phyloP scores from a whole-genome alignment of 306 rosid genomes.

The Gillenia trifoliata region DNA sequence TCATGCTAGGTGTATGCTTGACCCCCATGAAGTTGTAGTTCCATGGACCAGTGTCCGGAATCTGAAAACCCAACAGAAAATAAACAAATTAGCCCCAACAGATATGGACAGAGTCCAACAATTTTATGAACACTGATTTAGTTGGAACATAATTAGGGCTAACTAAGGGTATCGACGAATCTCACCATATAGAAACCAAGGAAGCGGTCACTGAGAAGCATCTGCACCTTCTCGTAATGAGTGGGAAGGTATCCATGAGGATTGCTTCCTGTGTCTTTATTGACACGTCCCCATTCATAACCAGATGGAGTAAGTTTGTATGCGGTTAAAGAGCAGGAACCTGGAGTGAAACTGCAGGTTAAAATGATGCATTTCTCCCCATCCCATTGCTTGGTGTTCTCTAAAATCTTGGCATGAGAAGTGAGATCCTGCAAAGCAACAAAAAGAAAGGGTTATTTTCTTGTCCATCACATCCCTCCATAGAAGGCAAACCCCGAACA shows the following conservation, averaged over 20 bases:
- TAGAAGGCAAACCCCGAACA: not conserved
- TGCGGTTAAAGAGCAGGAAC: conserved; percentile 94
- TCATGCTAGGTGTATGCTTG: conserved; percentile 90
- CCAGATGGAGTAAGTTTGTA: conserved; percentile 96
- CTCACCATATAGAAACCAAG: conserved; percentile 97
- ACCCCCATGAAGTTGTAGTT: conserved; percentile 98
- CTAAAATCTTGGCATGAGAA: conserved; percentile 84
- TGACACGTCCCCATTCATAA: conserved; percentile 96
- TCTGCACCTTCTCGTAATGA: conserved; percentile 98
- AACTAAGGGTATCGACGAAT: not conserved
- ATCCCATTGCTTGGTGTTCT: conserved; percentile 98
- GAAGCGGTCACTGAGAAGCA: conserved; percentile 99
- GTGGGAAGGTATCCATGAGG: conserved; percentile 98
- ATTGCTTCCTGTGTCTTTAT: conserved; percentile 94
- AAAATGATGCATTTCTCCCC: conserved; percentile 90
- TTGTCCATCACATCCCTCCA: not conserved
- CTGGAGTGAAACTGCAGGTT: conserved; percentile 99
- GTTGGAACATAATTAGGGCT: no score
- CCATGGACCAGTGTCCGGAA: conserved; percentile 98
- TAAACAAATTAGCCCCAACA: not conserved
- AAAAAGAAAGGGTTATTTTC: not conserved
- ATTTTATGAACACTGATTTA: not conserved
- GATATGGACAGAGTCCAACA: not conserved
- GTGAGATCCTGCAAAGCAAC: conserved; percentile 80
- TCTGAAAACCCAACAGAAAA: conserved; percentile 32